A percentile compares a stretch with the other conserved stretches of the same genome.
Conservation (phyloP, 192 early-diverging fungal genomes). For the Cladochytrium replicatum region DNA sequence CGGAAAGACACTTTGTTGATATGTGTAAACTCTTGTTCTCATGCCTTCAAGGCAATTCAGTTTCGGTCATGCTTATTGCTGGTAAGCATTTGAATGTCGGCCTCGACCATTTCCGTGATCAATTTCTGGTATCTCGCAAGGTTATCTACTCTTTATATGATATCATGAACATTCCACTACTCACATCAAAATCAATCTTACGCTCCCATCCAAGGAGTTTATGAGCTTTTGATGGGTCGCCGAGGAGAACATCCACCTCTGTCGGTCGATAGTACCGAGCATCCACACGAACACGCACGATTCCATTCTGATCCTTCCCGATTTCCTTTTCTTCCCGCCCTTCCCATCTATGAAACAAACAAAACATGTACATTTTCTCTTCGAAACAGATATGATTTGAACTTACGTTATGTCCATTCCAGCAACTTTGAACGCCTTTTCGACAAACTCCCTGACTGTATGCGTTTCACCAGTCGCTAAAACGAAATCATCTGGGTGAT, state of each 20-base stretch:
- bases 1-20: no score
- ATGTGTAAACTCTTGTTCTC: no score
- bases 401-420: constrained; percentile 43
- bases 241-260: constrained; percentile 65
- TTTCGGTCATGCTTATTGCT: no score
- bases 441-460: constrained; percentile 63
- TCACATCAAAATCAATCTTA: constrained; percentile 58
- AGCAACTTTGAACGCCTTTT: constrained; percentile 61
- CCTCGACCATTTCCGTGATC: constrained; percentile 54
- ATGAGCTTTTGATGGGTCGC: constrained; percentile 62
- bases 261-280: constrained; percentile 69
- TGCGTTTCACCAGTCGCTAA: constrained; percentile 74
- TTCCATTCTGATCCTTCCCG: no score
- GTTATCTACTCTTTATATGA: background rate
- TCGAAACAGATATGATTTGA: no score
- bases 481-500: constrained; percentile 60
- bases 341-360: constrained; percentile 17
- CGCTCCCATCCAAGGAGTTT: constrained; percentile 54
- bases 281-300: constrained; percentile 53
- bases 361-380: constrained; percentile 4
- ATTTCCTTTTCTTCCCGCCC: constrained; percentile 18
- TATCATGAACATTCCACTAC: background rate
- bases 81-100: constrained; percentile 48
- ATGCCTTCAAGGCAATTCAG: no score
- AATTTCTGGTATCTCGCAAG: no score